Conservation (phyloP, 192 early-diverging fungal species). For the Gaertneriomyces sp. region DNA sequence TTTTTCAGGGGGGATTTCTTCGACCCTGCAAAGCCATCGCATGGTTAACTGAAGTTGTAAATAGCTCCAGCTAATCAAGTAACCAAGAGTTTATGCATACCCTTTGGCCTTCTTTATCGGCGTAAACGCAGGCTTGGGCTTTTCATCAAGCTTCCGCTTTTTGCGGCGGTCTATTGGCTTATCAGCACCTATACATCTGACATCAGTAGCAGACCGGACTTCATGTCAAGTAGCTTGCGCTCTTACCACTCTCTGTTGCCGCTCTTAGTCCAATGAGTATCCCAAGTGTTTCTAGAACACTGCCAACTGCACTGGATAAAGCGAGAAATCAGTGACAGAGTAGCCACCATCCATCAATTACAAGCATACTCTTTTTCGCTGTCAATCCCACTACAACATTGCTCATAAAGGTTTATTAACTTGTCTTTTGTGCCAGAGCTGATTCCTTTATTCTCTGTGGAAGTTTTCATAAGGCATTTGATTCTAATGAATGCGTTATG, state of each 20-base stretch:
- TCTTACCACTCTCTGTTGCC: conserved; percentile 26
- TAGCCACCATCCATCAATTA: background rate
- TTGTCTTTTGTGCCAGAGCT: conserved; percentile 1
- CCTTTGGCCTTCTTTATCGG: conserved; percentile 18
- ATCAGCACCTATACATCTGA: conserved; percentile 12
- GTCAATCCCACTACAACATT: background rate
- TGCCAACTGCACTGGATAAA: background rate
- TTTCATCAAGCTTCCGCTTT: conserved; percentile 31
- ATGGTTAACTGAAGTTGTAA: background rate
- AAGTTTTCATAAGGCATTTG: background rate
- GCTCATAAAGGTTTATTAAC: conserved; percentile 1
- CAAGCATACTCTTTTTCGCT: background rate
- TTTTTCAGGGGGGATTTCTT: background rate
- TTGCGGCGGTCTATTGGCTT: conserved; percentile 24
- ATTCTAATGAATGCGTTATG: background rate
- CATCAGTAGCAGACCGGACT: background rate
- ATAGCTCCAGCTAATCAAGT: background rate
- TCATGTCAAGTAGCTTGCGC: background rate
- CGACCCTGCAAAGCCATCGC: too few relatives aligned
- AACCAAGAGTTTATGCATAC: background rate
- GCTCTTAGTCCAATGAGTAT: conserved; percentile 18
- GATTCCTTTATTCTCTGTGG: background rate
- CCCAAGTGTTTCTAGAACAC: conserved; percentile 7
- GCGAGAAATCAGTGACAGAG: background rate
- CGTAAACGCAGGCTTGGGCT: conserved; percentile 1